Conservation (phyloP, 352 stramenopile genomes). For the Plasmopara viticola region DNA sequence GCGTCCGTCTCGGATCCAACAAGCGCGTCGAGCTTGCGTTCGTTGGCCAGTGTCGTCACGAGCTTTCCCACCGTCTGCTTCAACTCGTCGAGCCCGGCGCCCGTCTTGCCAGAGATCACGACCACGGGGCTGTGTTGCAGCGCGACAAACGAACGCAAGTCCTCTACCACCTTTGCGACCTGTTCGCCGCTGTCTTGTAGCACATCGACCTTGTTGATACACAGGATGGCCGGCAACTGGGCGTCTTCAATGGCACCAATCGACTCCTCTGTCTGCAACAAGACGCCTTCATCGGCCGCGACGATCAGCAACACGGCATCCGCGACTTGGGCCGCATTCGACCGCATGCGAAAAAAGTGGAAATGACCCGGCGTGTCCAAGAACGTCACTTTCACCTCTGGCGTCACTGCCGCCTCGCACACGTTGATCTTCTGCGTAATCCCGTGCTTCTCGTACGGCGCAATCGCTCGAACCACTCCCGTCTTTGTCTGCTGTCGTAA, state of each 20-base stretch:
- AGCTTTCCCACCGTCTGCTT: slow-evolving; percentile 34
- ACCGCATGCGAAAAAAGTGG: slow-evolving; percentile 98
- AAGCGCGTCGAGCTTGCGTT: slow-evolving; percentile 34
- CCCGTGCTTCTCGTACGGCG: slow-evolving; percentile 91
- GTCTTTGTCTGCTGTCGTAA: slow-evolving; percentile 67
- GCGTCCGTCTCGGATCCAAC: slow-evolving; percentile 29
- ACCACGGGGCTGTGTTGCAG: slow-evolving; percentile 68
- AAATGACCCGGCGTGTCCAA: slow-evolving; percentile 99
- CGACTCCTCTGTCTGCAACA: slow-evolving; percentile 97
- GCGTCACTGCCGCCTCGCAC: slow-evolving; percentile 89
- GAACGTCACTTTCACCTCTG: slow-evolving; percentile 87
- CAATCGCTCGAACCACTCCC: slow-evolving; percentile 51
- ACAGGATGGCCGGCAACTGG: slow-evolving; percentile 65
- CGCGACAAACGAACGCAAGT: slow-evolving; percentile 74
- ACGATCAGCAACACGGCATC: slow-evolving; percentile 97
- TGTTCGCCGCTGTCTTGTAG: slow-evolving; percentile 25
- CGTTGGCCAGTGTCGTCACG: slow-evolving; percentile 22
- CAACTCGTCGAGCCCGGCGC: slow-evolving; percentile 48
- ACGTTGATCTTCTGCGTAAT: slow-evolving; percentile 99
- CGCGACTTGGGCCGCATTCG: slow-evolving; percentile 94
- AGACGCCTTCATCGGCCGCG: slow-evolving; percentile 97
- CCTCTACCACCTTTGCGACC: slow-evolving; percentile 40
- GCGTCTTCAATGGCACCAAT: slow-evolving; percentile 85
- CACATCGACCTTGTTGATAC: slow-evolving; percentile 88
- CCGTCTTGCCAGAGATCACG: slow-evolving; percentile 67